phyloP scores from a whole-genome alignment of 2,329 filamentous ascomycete species.

The Onygenales sp. region DNA sequence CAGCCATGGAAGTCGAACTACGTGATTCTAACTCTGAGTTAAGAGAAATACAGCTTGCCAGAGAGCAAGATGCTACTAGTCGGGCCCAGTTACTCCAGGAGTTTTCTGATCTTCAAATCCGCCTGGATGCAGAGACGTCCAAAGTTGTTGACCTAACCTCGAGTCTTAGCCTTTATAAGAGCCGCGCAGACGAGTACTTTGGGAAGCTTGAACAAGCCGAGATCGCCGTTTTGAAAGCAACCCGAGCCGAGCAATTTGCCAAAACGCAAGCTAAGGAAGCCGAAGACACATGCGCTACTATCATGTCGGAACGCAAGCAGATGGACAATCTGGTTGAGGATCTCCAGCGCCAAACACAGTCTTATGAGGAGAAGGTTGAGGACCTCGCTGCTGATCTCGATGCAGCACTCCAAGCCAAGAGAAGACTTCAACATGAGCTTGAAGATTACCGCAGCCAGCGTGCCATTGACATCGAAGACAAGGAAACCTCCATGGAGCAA shows the following conservation, averaged over 20 bases:
- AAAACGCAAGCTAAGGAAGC: slow-evolving; percentile 82
- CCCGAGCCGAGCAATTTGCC: slow-evolving; percentile 85
- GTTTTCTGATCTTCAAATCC: slow-evolving; percentile 86
- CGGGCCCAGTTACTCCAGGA: slow-evolving; percentile 84
- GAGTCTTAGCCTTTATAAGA: slow-evolving; percentile 82
- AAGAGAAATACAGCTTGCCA: slow-evolving; percentile 64
- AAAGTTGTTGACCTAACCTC: slow-evolving; percentile 75
- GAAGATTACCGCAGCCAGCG: slow-evolving; percentile 94
- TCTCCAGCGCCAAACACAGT: slow-evolving; percentile 78
- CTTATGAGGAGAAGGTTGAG: slow-evolving; percentile 82
- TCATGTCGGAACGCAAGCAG: slow-evolving; percentile 86
- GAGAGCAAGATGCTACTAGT: slow-evolving; percentile 81
- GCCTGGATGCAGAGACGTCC: slow-evolving; percentile 79
- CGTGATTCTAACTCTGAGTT: slow-evolving; percentile 76
- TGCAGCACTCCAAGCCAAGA: slow-evolving; percentile 77
- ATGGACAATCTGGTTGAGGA: slow-evolving; percentile 84
- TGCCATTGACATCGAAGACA: slow-evolving; percentile 94
- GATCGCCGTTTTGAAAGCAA: slow-evolving; percentile 86
- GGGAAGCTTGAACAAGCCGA: slow-evolving; percentile 94
- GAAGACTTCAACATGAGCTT: slow-evolving; percentile 89
- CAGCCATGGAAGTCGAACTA: slow-evolving; percentile 72
- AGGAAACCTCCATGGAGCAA: slow-evolving; percentile 91
- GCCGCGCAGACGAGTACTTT: slow-evolving; percentile 90
- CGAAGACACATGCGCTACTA: slow-evolving; percentile 79
- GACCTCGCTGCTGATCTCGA: slow-evolving; percentile 86